Evolutionary conservation across 208 protist genomes (phyloP), one percentile per base, ranked within the genome.

Genomic region (Acanthamoeba polyphaga): DNA sequence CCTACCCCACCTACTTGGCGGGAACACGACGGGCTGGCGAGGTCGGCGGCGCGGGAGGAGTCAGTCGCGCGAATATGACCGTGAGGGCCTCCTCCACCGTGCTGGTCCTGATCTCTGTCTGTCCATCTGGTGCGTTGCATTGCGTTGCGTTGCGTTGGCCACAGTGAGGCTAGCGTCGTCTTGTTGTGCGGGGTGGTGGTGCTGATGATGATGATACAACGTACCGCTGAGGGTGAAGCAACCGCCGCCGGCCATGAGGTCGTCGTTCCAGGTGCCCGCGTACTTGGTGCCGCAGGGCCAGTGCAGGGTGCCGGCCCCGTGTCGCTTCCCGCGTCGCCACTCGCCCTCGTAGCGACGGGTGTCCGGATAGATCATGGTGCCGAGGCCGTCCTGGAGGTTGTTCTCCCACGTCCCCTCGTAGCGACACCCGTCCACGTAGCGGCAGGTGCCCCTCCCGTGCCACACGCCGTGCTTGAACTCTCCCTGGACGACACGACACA

Each of bases 401-500:
- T 91, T 70, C 58, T 91, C 60, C 84, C 84, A 91, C 38, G 32
- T 64, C 6, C 84, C 84, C 29, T 91, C 84, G 43, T 91, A 91
- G 10, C 84, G 84, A 32, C 51, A 53, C 13, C 51, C 84, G 29
- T 70, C 84, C 9, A 19, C 84, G 32, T 91, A 64, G 2, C 84
- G 84, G 29, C 84, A 91, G n/a, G 3, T 72, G 55, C 84, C 84
- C 32, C n/a, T 72, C 4, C 84, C 84, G 24, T 91, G 84, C 84
- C 51, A 70, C 51, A 91, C 84, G 84, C 49, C 49, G 53, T 91
- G 84, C 60, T 70, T 91, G 84, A 72, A 91, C 55, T 91, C 84
- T 10, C 84, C 84, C 82, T 89, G 51, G 3, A 12, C 7, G 43
- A 12, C 13, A 5, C 9, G 9, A n/a, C 74, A 24, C 46, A 22